Evolutionary conservation across 176 grass and related monocot species (phyloP).

Genomic region (Zea mays): Zm-B73-REFERENCE-NAM-5.0 NC_050097.1:47594001-47594500

Average conservation of each 20-base stretch:
- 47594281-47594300: background rate
- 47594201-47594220: background rate
- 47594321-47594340: constrained; percentile 28
- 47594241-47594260: background rate
- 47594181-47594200: constrained; percentile 35
- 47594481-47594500: too few relatives aligned
- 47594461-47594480: too few relatives aligned
- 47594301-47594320: background rate
- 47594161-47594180: constrained; percentile 51
- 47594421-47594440: too few relatives aligned
- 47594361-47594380: background rate
- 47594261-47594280: background rate
- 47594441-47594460: too few relatives aligned
- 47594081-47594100: background rate
- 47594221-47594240: background rate
- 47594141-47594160: constrained; percentile 60
- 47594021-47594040: background rate
- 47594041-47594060: background rate
- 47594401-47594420: background rate
- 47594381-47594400: background rate
- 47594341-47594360: constrained; percentile 4
- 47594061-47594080: background rate
- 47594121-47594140: constrained; percentile 55
- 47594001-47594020: constrained; percentile 33
- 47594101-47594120: constrained; percentile 35